Evolutionary conservation across 768 basidiomycete genomes (phyloP), one percentile per base, ranked within the genome.

Genomic region (Astraeus odoratus): DNA sequence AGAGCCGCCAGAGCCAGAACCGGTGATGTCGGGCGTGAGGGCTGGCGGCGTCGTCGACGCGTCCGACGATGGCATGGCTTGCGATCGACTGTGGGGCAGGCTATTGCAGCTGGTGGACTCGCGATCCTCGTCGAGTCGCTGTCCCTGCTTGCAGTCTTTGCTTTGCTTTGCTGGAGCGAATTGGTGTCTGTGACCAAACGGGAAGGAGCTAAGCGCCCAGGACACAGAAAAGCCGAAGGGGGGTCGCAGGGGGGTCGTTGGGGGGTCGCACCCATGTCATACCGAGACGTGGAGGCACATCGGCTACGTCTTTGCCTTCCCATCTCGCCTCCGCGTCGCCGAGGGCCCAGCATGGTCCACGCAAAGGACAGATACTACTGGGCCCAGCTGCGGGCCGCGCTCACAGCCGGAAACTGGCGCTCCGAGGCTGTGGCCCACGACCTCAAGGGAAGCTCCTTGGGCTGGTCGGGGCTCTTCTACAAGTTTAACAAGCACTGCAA

Each of bases 401-500:
- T 92, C 43, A 80, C 84, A 3, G 79, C 78, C 1, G 90, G 90
- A 7, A 69, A 77, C 51, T 93, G 90, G 90, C 65, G 77, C 12
- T 67, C 81, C 5, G 50, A 66, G 2, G 59, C 60, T 22, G 86
- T 88, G 0, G 84, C 82, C 4, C 84, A 74, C 52, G 66, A 76
- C 1, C 73, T 72, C 24, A 76, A 76, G 24, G 82, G 76, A 12
- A 48, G 56, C 0, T 53, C 61, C 4, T 60, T 92, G 13, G 67
- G 80, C 9, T 93, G 90, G 90, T 70, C 80, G 1, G 84, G 88
- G 56, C 75, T 92, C 10, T 65, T 92, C 31, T 76, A 86, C 51
- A 93, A 93, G 64, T 90, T 88, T 68, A 81, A 85, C 60, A 93
- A 93, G 51, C 90, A 93, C 52, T 84, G 82, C 55, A 63, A 61